Conservation (phyloP, 2,329 filamentous ascomycete species). For the Apiospora koreana region DNA sequence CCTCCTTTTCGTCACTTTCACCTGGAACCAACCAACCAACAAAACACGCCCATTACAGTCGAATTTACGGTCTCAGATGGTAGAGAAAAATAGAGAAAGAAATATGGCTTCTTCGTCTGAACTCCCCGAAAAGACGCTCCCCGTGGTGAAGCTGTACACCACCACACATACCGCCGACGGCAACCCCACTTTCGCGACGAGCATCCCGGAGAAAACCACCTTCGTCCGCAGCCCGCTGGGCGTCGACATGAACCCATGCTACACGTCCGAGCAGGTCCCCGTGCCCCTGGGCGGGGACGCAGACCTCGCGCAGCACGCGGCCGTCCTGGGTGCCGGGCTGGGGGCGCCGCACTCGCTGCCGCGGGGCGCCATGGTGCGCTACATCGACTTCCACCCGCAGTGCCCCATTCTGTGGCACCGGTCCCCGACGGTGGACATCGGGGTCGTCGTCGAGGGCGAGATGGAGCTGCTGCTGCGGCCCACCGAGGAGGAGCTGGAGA, state of each 20-base stretch:
- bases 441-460: not conserved
- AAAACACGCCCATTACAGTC: not conserved
- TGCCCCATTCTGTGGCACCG: not conserved
- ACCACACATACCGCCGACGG: not conserved
- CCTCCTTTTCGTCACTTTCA: rapidly evolving
- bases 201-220: not conserved
- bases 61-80: not conserved
- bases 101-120: not conserved
- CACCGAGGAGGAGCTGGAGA: not conserved
- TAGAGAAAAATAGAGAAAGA: too few species aligned
- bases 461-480: not conserved
- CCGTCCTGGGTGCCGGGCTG: not conserved
- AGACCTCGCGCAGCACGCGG: not conserved
- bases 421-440: not conserved
- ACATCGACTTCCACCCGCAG: not conserved
- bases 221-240: not conserved
- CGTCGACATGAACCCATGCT: not conserved
- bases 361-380: not conserved
- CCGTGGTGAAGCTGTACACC: not conserved
- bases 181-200: not conserved
- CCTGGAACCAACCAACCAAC: not conserved
- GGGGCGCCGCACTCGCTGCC: too few species aligned
- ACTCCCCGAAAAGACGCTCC: not conserved
- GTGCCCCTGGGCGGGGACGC: not conserved
- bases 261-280: not conserved